These are phyloP conservation scores for Candida bentonensis DNA, from an alignment of 805 yeast species.

Conservation along the genomic window DNA sequence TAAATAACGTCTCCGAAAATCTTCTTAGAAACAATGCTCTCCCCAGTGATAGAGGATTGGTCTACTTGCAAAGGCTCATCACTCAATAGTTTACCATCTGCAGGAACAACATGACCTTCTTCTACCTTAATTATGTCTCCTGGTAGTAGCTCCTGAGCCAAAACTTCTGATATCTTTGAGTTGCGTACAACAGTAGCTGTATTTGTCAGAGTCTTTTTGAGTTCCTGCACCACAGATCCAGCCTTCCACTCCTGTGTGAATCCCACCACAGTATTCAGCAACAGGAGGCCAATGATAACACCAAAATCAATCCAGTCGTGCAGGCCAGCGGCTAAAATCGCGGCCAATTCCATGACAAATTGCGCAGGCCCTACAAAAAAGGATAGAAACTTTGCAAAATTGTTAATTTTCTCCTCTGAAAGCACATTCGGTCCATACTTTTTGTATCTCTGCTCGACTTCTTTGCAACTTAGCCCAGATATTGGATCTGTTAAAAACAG, in stretches of 20 bases:
- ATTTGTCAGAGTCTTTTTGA: constrained; percentile 89
- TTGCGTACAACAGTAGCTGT: constrained; percentile 76
- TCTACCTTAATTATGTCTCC: constrained; percentile 89
- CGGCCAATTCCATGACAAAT: constrained; percentile 95
- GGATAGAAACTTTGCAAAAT: constrained; percentile 65
- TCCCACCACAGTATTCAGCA: constrained; percentile 87
- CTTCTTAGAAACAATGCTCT: constrained; percentile 90
- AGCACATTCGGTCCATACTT: constrained; percentile 81
- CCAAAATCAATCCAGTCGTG: constrained; percentile 99
- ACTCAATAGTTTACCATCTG: constrained; percentile 82
- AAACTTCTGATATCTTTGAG: constrained; percentile 61
- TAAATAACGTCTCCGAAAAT: constrained; percentile 73
- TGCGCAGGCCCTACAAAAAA: constrained; percentile 93
- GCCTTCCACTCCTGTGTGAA: constrained; percentile 96
- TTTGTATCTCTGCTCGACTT: constrained; percentile 73
- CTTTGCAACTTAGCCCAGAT: constrained; percentile 63
- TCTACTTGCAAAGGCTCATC: constrained; percentile 85
- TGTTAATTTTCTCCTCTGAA: constrained; percentile 78
- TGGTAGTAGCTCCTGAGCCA: constrained; percentile 79
- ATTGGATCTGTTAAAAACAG: constrained; percentile 70
- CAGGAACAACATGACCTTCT: constrained; percentile 86
- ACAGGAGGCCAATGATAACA: constrained; percentile 78
- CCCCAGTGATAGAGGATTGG: constrained; percentile 97
- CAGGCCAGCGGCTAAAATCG: constrained; percentile 87
- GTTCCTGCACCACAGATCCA: constrained; percentile 93